phyloP scores from a whole-genome alignment of 2,329 filamentous ascomycete species.

The Monosporascus ibericus region DNA sequence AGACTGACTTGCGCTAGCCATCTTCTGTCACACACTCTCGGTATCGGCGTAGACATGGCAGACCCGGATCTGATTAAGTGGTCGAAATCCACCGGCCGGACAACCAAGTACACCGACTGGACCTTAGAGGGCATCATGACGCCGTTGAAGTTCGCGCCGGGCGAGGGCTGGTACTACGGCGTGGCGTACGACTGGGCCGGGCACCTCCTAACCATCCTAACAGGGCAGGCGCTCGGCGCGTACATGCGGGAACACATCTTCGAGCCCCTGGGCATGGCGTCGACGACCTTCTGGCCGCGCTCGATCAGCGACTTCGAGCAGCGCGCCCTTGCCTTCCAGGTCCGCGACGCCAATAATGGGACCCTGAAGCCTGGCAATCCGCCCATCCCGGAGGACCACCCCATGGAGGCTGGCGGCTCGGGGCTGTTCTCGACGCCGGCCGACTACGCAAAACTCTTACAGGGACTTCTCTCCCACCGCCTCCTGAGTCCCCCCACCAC shows the following conservation, averaged over 20 bases:
- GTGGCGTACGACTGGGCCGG: constrained; percentile 41
- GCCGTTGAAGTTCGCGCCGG: constrained; percentile 39
- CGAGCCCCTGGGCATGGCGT: constrained; percentile 28
- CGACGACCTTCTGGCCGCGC: constrained; percentile 31
- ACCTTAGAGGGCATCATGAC: constrained; percentile 32
- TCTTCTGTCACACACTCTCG: constrained; percentile 44
- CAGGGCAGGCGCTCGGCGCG: constrained; percentile 27
- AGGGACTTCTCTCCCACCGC: constrained; percentile 24
- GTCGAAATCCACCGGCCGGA: constrained; percentile 29
- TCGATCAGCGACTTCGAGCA: constrained; percentile 6
- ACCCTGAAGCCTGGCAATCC: constrained; percentile 12
- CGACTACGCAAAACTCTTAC: constrained; percentile 33
- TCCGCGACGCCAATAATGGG: constrained; percentile 6
- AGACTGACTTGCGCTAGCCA: constrained; percentile 8
- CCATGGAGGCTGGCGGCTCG: constrained; percentile 35
- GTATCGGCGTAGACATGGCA: constrained; percentile 37
- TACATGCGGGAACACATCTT: constrained; percentile 34
- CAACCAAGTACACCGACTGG: constrained; percentile 24
- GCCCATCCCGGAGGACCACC: constrained; percentile 22
- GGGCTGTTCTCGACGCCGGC: constrained; percentile 35
- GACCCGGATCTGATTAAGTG: constrained; percentile 35
- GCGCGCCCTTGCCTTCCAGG: background rate
- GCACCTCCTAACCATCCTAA: constrained; percentile 34
- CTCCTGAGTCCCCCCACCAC: constrained; percentile 26
- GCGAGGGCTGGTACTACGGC: constrained; percentile 44